Conservation (phyloP, 306 rosid genomes). For the Prunus mira region DNA sequence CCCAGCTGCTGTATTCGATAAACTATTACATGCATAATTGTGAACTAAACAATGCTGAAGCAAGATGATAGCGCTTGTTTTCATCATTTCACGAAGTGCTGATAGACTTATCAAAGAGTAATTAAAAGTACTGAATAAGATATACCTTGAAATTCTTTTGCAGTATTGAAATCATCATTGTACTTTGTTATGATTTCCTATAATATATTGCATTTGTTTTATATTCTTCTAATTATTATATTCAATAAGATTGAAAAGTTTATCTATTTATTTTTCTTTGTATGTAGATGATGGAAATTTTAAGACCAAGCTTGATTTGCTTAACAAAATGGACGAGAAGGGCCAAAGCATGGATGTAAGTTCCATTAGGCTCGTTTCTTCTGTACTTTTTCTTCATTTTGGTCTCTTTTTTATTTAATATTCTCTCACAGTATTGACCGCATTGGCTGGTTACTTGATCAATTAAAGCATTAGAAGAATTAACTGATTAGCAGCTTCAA, state of each 20-base stretch:
- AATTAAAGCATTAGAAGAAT: background rate
- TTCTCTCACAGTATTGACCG: background rate
- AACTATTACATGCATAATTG: background rate
- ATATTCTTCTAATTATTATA: too few species aligned
- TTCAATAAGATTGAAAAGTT: conserved; percentile 2
- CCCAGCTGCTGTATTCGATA: background rate
- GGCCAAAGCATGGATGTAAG: conserved; percentile 46
- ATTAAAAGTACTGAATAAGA: background rate
- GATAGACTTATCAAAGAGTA: background rate
- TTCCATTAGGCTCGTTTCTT: conserved; percentile 1
- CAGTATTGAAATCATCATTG: background rate
- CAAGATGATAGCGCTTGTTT: background rate
- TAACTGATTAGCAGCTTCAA: conserved; percentile 11
- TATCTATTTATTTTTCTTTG: background rate
- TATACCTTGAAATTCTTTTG: background rate
- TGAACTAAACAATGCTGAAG: background rate
- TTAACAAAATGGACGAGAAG: conserved; percentile 31
- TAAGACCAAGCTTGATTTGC: conserved; percentile 29
- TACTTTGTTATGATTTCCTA: background rate
- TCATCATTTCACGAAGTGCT: background rate
- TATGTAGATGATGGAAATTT: conserved; percentile 40
- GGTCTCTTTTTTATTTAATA: background rate
- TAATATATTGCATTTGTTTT: background rate
- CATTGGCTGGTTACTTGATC: background rate
- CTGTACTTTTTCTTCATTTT: background rate